A percentile compares a stretch with the other conserved stretches of the same genome.
phyloP scores from a whole-genome alignment of 2,329 filamentous ascomycete species.

The Colletotrichum lentis region DNA sequence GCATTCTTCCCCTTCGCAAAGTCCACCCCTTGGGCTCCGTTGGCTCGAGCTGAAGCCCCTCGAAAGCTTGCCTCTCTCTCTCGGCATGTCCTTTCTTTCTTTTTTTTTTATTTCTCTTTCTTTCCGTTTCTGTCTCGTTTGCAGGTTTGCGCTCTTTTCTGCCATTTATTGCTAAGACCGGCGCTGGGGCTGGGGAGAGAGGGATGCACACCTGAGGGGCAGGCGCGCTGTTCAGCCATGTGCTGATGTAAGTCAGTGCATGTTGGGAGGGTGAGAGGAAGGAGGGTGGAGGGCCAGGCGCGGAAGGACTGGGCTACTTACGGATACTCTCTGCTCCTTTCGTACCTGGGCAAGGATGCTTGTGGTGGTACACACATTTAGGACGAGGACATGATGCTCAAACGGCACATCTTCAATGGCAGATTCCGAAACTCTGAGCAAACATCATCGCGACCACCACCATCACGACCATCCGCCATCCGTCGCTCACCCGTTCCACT shows the following conservation, averaged over 20 bases:
- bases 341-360: not conserved
- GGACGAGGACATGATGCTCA: not conserved
- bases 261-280: not conserved
- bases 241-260: not conserved
- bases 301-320: not conserved
- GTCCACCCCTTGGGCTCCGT: not conserved
- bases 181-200: conserved; percentile 4
- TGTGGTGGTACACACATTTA: not conserved
- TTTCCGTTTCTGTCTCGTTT: too few relatives aligned
- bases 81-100: too few relatives aligned
- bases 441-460: conserved; percentile 5
- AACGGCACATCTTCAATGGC: conserved; percentile 16
- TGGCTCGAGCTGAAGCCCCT: not conserved
- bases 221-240: not conserved
- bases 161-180: conserved; percentile 2
- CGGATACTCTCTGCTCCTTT: conserved; percentile 8
- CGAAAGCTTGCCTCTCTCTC: not conserved
- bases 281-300: not conserved
- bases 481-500: not conserved
- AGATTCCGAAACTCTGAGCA: conserved; percentile 10
- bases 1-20: not conserved
- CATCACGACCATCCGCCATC: not conserved
- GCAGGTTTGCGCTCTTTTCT: too few relatives aligned
- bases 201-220: too few relatives aligned
- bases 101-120: too few relatives aligned